A percentile compares a stretch with the other conserved stretches of the same genome.
Evolutionary conservation across 2,329 filamentous ascomycete genomes (phyloP).

Genomic region (Fusarium sp.): DNA sequence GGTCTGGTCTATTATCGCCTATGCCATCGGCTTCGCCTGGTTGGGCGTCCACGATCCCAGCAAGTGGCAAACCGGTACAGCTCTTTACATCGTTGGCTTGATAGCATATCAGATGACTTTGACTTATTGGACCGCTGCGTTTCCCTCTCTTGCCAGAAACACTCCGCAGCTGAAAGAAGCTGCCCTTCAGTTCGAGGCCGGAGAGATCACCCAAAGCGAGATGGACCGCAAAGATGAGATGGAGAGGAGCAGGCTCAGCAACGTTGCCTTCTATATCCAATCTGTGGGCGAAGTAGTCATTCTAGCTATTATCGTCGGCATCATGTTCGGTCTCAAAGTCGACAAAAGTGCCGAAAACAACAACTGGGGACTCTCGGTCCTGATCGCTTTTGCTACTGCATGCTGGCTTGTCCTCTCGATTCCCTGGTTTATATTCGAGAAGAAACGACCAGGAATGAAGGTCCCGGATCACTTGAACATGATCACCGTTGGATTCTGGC

Average conservation of each 20-base stretch:
- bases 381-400: constrained; percentile 71
- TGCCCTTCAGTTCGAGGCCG: constrained; percentile 44
- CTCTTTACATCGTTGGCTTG: constrained; percentile 72
- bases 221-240: constrained; percentile 69
- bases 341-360: constrained; percentile 68
- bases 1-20: constrained; percentile 67
- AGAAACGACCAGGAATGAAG: constrained; percentile 65
- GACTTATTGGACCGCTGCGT: constrained; percentile 74
- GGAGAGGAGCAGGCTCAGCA: constrained; percentile 71
- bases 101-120: constrained; percentile 74
- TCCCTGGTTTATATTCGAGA: constrained; percentile 74
- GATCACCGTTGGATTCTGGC: constrained; percentile 68
- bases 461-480: constrained; percentile 54
- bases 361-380: constrained; percentile 71
- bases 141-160: constrained; percentile 52
- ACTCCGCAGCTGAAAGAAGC: constrained; percentile 47
- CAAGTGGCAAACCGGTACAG: constrained; percentile 68
- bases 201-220: constrained; percentile 64
- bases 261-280: constrained; percentile 71
- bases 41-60: constrained; percentile 68
- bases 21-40: constrained; percentile 72
- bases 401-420: constrained; percentile 71
- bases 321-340: constrained; percentile 69
- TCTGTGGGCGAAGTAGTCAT: constrained; percentile 70
- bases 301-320: constrained; percentile 70